These are phyloP conservation scores for Penicillium sp. DNA, from an alignment of 2,329 filamentous ascomycete genomes.

Conservation along the genomic window DNA sequence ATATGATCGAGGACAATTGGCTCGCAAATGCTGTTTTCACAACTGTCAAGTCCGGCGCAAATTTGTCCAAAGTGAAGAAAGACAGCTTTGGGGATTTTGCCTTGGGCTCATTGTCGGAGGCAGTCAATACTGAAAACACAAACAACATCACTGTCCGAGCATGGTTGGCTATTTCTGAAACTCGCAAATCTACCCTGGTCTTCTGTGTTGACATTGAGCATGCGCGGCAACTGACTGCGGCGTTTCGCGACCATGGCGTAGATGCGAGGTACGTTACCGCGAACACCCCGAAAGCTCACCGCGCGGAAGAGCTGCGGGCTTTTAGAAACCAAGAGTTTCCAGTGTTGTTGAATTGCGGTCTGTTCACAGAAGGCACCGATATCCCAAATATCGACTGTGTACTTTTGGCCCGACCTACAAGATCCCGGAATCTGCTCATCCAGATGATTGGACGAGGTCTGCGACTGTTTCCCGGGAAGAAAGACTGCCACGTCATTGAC, in stretches of 20 bases:
- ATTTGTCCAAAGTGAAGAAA: slow-evolving; percentile 70
- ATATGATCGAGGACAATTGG: slow-evolving; percentile 89
- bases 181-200: slow-evolving; percentile 80
- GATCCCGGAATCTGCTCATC: slow-evolving; percentile 87
- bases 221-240: slow-evolving; percentile 70
- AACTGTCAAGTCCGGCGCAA: slow-evolving; percentile 79
- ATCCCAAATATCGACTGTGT: slow-evolving; percentile 97
- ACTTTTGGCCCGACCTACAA: slow-evolving; percentile 81
- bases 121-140: slow-evolving; percentile 76
- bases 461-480: slow-evolving; percentile 76
- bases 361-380: slow-evolving; percentile 97
- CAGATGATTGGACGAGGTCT: slow-evolving; percentile 98
- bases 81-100: slow-evolving; percentile 76
- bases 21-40: slow-evolving; percentile 91
- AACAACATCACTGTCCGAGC: slow-evolving; percentile 84
- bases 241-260: slow-evolving; percentile 74
- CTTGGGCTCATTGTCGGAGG: slow-evolving; percentile 71
- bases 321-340: slow-evolving; percentile 79
- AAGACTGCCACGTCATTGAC: slow-evolving; percentile 92
- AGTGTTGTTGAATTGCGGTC: slow-evolving; percentile 89
- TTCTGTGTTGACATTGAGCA: slow-evolving; percentile 93
- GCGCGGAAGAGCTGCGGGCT: slow-evolving; percentile 69
- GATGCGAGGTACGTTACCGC: slow-evolving; percentile 88
- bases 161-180: slow-evolving; percentile 76
- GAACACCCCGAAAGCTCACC: slow-evolving; percentile 68